Conservation (phyloP, 2,329 filamentous ascomycete species). For the Cercospora brassicicola region DNA sequence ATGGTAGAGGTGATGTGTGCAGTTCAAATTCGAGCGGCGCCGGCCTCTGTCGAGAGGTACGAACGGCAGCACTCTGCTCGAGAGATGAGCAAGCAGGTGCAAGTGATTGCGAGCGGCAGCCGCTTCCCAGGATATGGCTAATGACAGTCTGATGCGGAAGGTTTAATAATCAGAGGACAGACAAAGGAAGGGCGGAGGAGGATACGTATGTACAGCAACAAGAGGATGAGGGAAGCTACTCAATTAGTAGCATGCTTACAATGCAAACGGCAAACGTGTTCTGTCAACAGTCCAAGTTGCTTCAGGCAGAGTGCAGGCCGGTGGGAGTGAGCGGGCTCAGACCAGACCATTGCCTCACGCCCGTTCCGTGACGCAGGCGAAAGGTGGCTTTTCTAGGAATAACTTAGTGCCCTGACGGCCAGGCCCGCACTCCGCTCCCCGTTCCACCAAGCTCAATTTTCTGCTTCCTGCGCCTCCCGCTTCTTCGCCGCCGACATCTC, state of each 20-base stretch:
- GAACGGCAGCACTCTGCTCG: not conserved
- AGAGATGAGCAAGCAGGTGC: not conserved
- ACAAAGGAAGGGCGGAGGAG: constrained; percentile 7
- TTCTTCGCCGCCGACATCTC: constrained; percentile 4
- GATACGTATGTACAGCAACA: not conserved
- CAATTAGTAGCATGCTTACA: not conserved
- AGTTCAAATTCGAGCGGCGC: not conserved
- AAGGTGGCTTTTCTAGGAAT: constrained; percentile 11
- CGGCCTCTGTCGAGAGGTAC: not conserved
- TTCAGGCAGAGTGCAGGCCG: not conserved
- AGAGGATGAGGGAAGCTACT: not conserved
- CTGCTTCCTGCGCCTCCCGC: constrained; percentile 1
- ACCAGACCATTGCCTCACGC: constrained; percentile 1
- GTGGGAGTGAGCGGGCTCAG: not conserved
- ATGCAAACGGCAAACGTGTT: not conserved
- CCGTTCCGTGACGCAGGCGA: not conserved
- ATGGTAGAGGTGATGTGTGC: constrained; percentile 1
- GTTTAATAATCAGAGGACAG: not conserved
- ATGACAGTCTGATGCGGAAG: constrained; percentile 9
- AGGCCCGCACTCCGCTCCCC: constrained; percentile 3
- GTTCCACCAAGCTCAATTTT: not conserved
- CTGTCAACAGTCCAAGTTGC: not conserved
- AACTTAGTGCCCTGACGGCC: not conserved
- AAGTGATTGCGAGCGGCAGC: not conserved
- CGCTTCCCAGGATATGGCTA: not conserved